These are phyloP conservation scores for Nothophoma quercina DNA, from an alignment of 2,329 filamentous ascomycete species.

Conservation along the genomic window DNA sequence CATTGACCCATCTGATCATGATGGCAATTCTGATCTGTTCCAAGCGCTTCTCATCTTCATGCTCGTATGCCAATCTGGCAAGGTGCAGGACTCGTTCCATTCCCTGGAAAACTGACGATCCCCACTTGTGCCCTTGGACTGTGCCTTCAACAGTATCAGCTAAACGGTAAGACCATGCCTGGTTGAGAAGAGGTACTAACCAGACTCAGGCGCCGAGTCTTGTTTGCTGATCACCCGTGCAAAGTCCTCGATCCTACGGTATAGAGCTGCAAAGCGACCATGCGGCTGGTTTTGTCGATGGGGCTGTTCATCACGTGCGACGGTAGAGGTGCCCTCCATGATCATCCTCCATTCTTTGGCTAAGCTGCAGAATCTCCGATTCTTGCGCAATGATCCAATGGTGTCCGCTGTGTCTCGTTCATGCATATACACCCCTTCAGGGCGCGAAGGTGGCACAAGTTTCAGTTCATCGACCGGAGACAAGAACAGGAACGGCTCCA, in stretches of 20 bases:
- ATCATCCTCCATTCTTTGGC: neutral
- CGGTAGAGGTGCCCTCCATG: too few species aligned
- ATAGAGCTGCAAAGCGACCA: neutral
- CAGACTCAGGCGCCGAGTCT: neutral
- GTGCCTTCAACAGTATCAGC: too few species aligned
- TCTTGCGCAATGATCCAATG: too few species aligned
- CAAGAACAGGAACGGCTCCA: conserved; percentile 17
- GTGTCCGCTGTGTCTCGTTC: too few species aligned
- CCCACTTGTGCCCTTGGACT: neutral
- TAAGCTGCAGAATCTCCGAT: neutral
- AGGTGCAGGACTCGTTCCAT: conserved; percentile 18
- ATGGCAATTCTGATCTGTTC: conserved; percentile 9
- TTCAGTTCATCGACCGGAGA: neutral
- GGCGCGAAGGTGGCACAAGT: neutral
- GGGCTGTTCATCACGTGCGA: neutral
- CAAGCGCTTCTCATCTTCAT: neutral
- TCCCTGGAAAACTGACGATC: conserved; percentile 3
- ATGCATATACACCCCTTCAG: too few species aligned
- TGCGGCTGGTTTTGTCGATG: too few species aligned
- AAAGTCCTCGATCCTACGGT: conserved; percentile 11
- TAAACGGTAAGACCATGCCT: neutral
- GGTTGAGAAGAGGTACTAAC: neutral
- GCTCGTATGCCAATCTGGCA: conserved; percentile 18
- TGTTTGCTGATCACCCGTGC: conserved; percentile 1
- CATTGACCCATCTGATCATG: conserved; percentile 15